A percentile compares a stretch with the other conserved stretches of the same genome.
Evolutionary conservation across 176 grass and related monocot species (phyloP).

Genomic region (Rhynchospora pubera): DNA sequence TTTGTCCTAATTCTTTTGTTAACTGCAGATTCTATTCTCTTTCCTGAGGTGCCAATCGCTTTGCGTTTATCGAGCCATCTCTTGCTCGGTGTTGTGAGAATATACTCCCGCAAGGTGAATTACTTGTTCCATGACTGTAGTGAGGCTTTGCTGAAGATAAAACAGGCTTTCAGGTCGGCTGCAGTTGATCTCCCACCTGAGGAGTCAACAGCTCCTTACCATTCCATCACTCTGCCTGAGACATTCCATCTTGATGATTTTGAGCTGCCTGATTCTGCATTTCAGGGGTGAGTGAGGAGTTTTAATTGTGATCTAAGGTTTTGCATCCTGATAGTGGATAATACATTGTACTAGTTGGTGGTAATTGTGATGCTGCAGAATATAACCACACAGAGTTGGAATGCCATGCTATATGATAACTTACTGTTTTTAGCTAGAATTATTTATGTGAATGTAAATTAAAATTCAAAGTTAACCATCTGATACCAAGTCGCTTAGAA

Average conservation of each 20-base stretch:
- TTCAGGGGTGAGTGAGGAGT: conserved; percentile 63
- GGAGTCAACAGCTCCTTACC: conserved; percentile 97
- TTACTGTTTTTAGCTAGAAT: background rate
- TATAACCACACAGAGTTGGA: background rate
- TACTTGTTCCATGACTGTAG: conserved; percentile 99
- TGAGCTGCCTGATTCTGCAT: conserved; percentile 78
- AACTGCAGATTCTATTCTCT: conserved; percentile 95
- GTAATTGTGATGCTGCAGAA: background rate
- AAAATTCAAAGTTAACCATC: background rate
- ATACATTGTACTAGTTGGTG: background rate
- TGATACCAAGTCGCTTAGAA: background rate
- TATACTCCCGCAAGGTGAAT: conserved; percentile 98
- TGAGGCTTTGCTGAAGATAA: conserved; percentile 97
- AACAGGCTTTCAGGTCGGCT: conserved; percentile 92
- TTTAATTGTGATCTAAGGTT: background rate
- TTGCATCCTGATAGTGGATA: background rate
- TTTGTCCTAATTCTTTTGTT: background rate
- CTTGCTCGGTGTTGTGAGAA: conserved; percentile 93
- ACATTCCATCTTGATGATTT: conserved; percentile 99
- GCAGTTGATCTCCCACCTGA: conserved; percentile 95
- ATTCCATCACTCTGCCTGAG: conserved; percentile 98
- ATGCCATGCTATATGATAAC: background rate
- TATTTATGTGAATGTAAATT: background rate
- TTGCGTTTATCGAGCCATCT: conserved; percentile 98
- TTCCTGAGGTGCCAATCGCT: conserved; percentile 92